Percentiles rank a stretch among this genome's conserved stretches.
Conservation (phyloP, 345 rosid genomes). For the Pistacia integerrima region DNA sequence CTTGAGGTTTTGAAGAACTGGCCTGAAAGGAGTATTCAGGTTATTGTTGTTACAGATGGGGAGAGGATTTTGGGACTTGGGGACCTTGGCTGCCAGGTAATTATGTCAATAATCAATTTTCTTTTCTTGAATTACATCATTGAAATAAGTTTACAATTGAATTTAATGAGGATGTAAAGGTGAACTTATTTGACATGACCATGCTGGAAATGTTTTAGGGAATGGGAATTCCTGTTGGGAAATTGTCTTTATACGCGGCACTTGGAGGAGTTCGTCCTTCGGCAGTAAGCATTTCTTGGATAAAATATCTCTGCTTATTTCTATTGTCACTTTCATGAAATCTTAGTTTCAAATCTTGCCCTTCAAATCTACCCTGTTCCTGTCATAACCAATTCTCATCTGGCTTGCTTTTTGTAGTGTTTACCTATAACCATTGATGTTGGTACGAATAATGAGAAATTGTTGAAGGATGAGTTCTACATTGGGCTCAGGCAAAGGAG, state of each 20-base stretch:
- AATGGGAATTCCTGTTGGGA: slow-evolving; percentile 94
- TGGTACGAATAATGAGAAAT: slow-evolving; percentile 83
- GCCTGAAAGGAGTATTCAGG: slow-evolving; percentile 86
- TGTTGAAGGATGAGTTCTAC: slow-evolving; percentile 86
- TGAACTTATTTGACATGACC: background rate
- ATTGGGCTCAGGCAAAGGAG: slow-evolving; percentile 78
- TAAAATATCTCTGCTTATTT: background rate
- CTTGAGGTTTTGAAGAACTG: slow-evolving; percentile 92
- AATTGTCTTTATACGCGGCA: slow-evolving; percentile 78
- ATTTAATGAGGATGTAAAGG: background rate
- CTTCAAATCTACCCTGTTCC: background rate
- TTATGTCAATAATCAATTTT: background rate
- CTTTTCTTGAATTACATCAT: background rate
- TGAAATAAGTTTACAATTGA: background rate
- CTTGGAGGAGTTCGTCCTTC: slow-evolving; percentile 96
- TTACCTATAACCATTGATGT: slow-evolving; percentile 89
- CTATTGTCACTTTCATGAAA: background rate
- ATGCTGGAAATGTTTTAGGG: slow-evolving; percentile 45
- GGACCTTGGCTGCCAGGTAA: slow-evolving; percentile 98
- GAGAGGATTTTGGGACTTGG: slow-evolving; percentile 95
- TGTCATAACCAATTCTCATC: background rate
- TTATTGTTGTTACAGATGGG: slow-evolving; percentile 93
- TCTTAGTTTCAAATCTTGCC: slow-evolving; percentile 2
- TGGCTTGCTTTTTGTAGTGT: slow-evolving; percentile 45
- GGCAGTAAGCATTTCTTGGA: slow-evolving; percentile 48